Evolutionary conservation across 805 yeast genomes (phyloP), one percentile per base, ranked within the genome.

Genomic region (Candida lessepsii): DNA sequence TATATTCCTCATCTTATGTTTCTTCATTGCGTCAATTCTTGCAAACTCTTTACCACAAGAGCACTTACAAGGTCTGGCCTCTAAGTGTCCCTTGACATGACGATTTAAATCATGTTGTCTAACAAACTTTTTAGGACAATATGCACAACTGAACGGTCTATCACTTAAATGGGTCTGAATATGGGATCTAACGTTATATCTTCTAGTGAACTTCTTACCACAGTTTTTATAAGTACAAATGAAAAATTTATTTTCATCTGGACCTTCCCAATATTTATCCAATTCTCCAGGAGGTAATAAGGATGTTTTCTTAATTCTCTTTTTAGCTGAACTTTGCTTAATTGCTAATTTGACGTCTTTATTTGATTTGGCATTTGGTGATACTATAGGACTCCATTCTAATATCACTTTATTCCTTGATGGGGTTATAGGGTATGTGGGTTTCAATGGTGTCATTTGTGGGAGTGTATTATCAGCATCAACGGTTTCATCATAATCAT

Each of bases 91-190:
- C 58, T 86, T 87, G 49, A 79, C 81, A 56, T 93, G 99, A 45
- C 99, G 76, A 45, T 87, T 78, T 51, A 93, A 70, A 63, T 93
- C 99, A 57, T 93, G 99, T 47, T 91, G 96, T 47, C 99, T 75
- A 17, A 93, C 99, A 67, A 93, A 93, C 27, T 86, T 77, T 51
- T 90, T 86, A 3, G 78, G 75, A 61, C 99, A 93, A 30, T 71
- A 71, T 3, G 69, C 68, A 65, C 99, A 93, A 0, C 74, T 67
- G 62, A 87, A 91, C 1, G 99, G 99, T 47, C 97, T 71, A 60
- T 95, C 99, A 58, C 91, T 82, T 36, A 93, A 65, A 69, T 93
- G 99, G 0, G 99, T 93, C 59, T 93, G 99, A 41, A 93, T 90
- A 60, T 93, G 99, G 0, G 96, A 87, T 46, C 98, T 71, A 9